These are phyloP conservation scores for Solanum commersonii DNA, from an alignment of 257 asterid species.

Conservation along the genomic window DNA sequence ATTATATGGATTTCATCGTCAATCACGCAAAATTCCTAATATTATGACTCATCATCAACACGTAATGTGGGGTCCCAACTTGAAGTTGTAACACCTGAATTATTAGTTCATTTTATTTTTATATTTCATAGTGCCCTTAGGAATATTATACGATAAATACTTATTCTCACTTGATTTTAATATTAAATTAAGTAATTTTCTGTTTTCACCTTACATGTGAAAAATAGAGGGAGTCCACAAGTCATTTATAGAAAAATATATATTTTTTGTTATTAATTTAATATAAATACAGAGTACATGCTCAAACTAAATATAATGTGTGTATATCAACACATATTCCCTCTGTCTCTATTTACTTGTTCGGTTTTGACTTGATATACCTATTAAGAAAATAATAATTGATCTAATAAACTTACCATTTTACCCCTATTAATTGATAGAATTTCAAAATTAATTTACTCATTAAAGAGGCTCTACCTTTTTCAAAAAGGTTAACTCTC, in stretches of 20 bases:
- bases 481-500: no score
- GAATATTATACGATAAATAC: not conserved
- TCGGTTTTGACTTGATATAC: no score
- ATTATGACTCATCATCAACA: slow-evolving; percentile 54
- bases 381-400: no score
- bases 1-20: slow-evolving; percentile 54
- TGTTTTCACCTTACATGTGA: not conserved
- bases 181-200: not conserved
- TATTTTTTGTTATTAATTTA: not conserved
- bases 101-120: not conserved
- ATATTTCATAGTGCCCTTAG: not conserved
- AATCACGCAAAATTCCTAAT: slow-evolving; percentile 95
- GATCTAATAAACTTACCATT: no score
- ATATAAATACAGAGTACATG: no score
- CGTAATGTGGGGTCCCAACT: slow-evolving; percentile 49
- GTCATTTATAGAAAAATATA: not conserved
- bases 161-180: not conserved
- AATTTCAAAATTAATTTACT: no score
- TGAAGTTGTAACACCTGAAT: slow-evolving; percentile 31
- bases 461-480: no score
- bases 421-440: no score
- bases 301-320: not conserved
- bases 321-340: not conserved
- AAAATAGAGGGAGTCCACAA: not conserved
- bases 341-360: no score